Base-by-base conservation (phyloP, 495 filamentous ascomycete genomes). In the Penicillium macrosclerotiorum region DNA sequence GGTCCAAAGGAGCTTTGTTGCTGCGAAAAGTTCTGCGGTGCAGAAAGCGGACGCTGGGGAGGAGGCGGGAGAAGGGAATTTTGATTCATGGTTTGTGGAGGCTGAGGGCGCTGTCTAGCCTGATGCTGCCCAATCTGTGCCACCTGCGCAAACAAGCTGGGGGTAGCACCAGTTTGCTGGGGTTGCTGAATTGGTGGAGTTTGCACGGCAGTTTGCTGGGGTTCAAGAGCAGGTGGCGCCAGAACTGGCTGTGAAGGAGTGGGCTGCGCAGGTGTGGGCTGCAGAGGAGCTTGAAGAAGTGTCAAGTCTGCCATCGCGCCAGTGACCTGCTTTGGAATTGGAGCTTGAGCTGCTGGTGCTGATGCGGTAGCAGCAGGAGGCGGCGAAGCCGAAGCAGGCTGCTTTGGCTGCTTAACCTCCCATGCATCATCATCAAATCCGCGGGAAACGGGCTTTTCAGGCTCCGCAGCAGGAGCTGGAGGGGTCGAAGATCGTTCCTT, bases 361-460 rank as follows among this genome's bases (percentile, higher is more conserved):
- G 76, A 55, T 26, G 75, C 40, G 13, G 67, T 48, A 20, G 63
- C 56, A 20, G 67, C 40, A 38, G 69, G 38, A 44, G 67, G 49
- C 7, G 66, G 31, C 23, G 61, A 48, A 25, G 59, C 40, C 22
- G 64, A 37, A 33, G 65, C 34, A 44, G 74, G 26, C 50, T 83
- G 79, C 63, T 83, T 88, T n/a, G 88, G 76, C n/a, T 90, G 88
- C 71, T 96, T 96, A 7, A 93, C 84, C 59, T 91, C 88, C 93
- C 93, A 99, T 20, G 94, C 94, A 73, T 96, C 89, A 57, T 98
- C 94, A 31, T 99, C 93, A 51, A 99, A 97, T 16, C 90, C 90
- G 37, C 73, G 67, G 14, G 65, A 37, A 23, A 65, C 63, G 14
- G 82, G 75, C 45, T 73, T 73, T 34, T 74, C 67, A 3, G 74